Conservation (phyloP, 768 basidiomycete species). For the Leccinum barrowsii region DNA sequence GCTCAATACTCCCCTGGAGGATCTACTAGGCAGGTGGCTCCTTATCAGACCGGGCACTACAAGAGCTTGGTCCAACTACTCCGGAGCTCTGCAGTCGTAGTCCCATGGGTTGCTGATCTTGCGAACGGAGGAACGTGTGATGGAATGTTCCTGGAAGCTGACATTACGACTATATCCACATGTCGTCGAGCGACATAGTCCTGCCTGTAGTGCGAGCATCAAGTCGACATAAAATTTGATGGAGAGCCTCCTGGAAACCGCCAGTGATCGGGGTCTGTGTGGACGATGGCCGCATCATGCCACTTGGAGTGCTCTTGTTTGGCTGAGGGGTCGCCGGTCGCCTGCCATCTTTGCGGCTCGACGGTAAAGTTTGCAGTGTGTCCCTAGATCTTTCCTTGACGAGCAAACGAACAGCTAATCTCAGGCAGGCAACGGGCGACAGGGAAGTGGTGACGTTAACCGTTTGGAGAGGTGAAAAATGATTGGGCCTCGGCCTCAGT, state of each 20-base stretch:
- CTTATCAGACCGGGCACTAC: neutral
- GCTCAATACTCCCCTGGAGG: neutral
- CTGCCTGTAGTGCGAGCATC: neutral
- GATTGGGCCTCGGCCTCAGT: neutral
- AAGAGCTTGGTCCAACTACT: neutral
- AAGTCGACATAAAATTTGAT: neutral
- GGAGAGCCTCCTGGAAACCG: slow-evolving; percentile 7
- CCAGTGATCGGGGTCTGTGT: slow-evolving; percentile 2
- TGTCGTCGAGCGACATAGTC: neutral
- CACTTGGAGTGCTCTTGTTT: neutral
- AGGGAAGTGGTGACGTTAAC: slow-evolving; percentile 12
- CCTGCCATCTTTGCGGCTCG: neutral
- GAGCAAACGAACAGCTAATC: slow-evolving; percentile 9
- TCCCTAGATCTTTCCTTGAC: slow-evolving; percentile 6
- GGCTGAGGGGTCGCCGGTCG: neutral
- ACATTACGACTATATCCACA: neutral
- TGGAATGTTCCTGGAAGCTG: neutral
- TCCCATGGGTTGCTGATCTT: neutral
- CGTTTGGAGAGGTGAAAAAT: neutral
- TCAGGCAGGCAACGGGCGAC: slow-evolving; percentile 4
- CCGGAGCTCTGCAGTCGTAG: neutral
- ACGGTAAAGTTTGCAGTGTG: neutral
- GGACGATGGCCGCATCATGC: neutral
- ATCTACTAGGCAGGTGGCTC: neutral
- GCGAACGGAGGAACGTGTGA: neutral